These are phyloP conservation scores for Gloeostereum incarnatum DNA, from an alignment of 768 basidiomycete genomes.

Conservation along the genomic window DNA sequence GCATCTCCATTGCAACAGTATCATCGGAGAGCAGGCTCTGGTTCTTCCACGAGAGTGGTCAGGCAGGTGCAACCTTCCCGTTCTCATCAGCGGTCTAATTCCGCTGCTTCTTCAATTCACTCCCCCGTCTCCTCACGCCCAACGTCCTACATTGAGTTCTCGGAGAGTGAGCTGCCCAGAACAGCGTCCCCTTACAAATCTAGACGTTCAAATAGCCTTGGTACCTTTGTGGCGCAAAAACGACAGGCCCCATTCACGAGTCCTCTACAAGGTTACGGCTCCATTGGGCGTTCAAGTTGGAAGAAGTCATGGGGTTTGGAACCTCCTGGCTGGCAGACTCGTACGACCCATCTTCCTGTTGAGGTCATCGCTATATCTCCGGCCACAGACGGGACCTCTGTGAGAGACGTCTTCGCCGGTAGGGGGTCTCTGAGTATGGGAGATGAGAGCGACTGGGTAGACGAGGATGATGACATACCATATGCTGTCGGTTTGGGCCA, in stretches of 20 bases:
- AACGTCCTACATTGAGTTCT: conserved; percentile 68
- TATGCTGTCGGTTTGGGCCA: conserved; percentile 81
- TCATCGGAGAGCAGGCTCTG: conserved; percentile 73
- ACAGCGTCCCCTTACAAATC: conserved; percentile 55
- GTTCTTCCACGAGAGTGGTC: conserved; percentile 75
- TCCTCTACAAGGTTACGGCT: conserved; percentile 33
- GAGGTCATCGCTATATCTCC: conserved; percentile 73
- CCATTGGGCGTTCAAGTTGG: conserved; percentile 68
- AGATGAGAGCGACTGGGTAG: conserved; percentile 85
- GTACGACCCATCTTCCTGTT: conserved; percentile 57
- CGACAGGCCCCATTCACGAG: conserved; percentile 64
- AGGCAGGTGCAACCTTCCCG: conserved; percentile 31
- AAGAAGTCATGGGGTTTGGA: conserved; percentile 86
- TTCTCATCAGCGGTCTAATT: conserved; percentile 64
- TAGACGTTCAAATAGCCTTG: conserved; percentile 2
- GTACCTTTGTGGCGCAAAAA: conserved; percentile 79
- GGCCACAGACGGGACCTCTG: conserved; percentile 32
- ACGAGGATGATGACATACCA: conserved; percentile 72
- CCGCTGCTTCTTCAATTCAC: conserved; percentile 68
- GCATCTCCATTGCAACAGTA: conserved; percentile 74
- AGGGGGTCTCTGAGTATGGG: conserved; percentile 48
- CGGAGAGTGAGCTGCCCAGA: conserved; percentile 57
- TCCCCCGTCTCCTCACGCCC: conserved; percentile 72
- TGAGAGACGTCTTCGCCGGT: conserved; percentile 80
- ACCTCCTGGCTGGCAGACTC: conserved; percentile 76